Conservation (phyloP, 2,329 filamentous ascomycete species). For the Domatiomyces globalis region DNA sequence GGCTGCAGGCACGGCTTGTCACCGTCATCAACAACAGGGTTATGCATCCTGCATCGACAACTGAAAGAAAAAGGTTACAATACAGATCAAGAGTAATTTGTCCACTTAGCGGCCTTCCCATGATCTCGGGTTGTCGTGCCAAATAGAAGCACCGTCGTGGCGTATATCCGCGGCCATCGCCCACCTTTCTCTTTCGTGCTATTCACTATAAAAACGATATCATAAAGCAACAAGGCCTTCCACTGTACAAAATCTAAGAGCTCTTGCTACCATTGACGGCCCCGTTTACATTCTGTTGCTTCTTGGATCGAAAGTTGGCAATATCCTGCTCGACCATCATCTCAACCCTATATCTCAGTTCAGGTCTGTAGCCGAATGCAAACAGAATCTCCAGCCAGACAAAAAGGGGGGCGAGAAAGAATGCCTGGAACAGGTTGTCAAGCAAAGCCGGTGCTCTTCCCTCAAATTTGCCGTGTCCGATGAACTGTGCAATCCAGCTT, state of each 20-base stretch:
- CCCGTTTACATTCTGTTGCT: slow-evolving; percentile 19
- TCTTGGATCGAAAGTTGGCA: slow-evolving; percentile 54
- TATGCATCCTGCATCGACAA: not conserved
- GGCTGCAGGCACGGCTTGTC: too few relatives aligned
- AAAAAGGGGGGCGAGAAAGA: slow-evolving; percentile 89
- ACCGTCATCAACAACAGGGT: too few relatives aligned
- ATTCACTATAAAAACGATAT: not conserved
- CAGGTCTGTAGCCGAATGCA: slow-evolving; percentile 73
- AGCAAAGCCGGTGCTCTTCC: slow-evolving; percentile 74
- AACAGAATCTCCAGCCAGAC: slow-evolving; percentile 95
- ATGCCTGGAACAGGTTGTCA: slow-evolving; percentile 80
- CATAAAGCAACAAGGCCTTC: not conserved
- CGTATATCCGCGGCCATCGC: too few relatives aligned
- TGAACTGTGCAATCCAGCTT: slow-evolving; percentile 77
- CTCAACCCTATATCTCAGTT: slow-evolving; percentile 68
- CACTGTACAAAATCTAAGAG: slow-evolving; percentile 3
- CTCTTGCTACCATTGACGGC: slow-evolving; percentile 16
- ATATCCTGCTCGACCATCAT: slow-evolving; percentile 63
- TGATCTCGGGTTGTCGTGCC: not conserved
- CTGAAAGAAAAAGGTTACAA: not conserved
- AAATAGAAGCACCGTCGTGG: not conserved
- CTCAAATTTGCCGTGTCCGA: slow-evolving; percentile 84
- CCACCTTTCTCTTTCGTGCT: not conserved
- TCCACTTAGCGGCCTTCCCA: not conserved
- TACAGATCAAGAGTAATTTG: not conserved